Conservation (phyloP, 2,329 filamentous ascomycete species). For the Alternaria metachromatica region DNA sequence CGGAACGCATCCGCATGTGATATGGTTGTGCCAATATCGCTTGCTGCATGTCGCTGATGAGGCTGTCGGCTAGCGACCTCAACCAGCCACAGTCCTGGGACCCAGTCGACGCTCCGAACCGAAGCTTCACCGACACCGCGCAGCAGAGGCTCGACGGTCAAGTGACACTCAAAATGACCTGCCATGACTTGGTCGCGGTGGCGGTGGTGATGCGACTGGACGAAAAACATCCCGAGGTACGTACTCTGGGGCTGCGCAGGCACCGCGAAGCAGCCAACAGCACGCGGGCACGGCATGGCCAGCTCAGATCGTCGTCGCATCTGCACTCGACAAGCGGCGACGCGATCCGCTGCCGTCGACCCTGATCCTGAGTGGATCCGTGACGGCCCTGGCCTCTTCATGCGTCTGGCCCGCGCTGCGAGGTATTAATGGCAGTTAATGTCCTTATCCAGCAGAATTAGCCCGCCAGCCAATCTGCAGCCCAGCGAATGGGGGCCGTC, state of each 20-base stretch:
- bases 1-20: constrained; percentile 19
- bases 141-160: constrained; percentile 20
- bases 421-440: constrained; percentile 45
- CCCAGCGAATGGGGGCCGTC: constrained; percentile 39
- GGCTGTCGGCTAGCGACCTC: constrained; percentile 21
- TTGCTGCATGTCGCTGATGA: constrained; percentile 32
- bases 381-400: constrained; percentile 24
- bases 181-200: constrained; percentile 2
- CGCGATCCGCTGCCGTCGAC: constrained; percentile 35
- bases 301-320: constrained; percentile 35
- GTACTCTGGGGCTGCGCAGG: constrained; percentile 14
- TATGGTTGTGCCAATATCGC: constrained; percentile 33
- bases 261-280: constrained; percentile 9
- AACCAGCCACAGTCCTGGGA: constrained; percentile 20
- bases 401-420: constrained; percentile 17
- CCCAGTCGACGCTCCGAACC: constrained; percentile 4
- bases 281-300: constrained; percentile 28
- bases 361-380: constrained; percentile 14
- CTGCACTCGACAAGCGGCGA: constrained; percentile 22
- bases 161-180: constrained; percentile 13
- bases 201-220: constrained; percentile 18
- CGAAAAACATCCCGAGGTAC: constrained; percentile 11
- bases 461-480: constrained; percentile 19
- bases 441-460: constrained; percentile 36
- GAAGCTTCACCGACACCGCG: constrained; percentile 20